Evolutionary conservation across 176 grass and related monocot species (phyloP).

Genomic region (Cenchrus purpureus): DNA sequence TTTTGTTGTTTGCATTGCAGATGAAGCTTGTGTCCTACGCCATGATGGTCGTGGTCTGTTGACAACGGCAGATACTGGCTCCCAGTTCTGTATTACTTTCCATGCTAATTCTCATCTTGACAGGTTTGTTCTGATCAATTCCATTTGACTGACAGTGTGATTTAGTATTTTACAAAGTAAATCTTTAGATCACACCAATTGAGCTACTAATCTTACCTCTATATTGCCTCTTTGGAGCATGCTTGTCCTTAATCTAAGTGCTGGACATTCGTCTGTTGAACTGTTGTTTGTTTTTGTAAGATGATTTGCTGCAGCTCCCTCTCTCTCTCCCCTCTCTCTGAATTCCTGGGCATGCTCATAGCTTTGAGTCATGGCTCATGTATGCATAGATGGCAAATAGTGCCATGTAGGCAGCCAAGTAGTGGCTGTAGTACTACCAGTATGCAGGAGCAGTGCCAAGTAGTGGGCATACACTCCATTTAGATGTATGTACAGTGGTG

Average conservation of each 20-base stretch:
- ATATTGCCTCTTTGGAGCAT: not conserved
- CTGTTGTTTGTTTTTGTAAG: not conserved
- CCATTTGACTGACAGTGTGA: slow-evolving; percentile 14
- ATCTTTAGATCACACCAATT: slow-evolving; percentile 3
- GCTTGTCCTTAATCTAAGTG: not conserved
- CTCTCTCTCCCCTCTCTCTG: no score
- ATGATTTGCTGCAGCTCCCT: no score
- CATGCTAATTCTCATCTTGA: slow-evolving; percentile 78
- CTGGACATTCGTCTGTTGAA: not conserved
- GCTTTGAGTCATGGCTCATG: no score
- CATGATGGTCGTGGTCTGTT: slow-evolving; percentile 88
- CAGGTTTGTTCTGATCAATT: slow-evolving; percentile 57
- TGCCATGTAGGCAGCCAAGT: no score
- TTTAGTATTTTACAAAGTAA: slow-evolving; percentile 6
- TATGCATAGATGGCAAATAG: no score
- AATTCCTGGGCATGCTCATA: no score
- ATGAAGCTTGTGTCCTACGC: slow-evolving; percentile 75
- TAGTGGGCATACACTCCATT: no score
- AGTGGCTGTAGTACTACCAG: no score
- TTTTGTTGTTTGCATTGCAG: slow-evolving; percentile 65
- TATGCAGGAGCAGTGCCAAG: no score
- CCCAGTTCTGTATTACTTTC: slow-evolving; percentile 98
- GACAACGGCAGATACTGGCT: slow-evolving; percentile 93
- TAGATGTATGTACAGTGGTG: no score
- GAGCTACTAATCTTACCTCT: not conserved